These are phyloP conservation scores for Coemansia sp. DNA, from an alignment of 192 early-diverging fungal species.

Conservation along the genomic window DNA sequence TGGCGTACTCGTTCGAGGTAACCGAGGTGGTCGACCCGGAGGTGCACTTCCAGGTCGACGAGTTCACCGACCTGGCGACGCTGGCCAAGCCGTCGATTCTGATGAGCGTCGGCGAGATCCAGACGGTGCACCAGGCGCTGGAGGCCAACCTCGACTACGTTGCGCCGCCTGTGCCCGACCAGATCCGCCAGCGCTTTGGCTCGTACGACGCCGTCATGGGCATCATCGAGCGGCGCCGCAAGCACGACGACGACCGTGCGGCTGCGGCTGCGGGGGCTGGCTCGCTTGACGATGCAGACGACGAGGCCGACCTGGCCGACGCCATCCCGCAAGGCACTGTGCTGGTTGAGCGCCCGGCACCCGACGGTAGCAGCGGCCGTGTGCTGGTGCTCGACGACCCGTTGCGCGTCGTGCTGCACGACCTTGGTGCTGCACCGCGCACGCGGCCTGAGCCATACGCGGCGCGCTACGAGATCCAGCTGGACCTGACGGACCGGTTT, in stretches of 20 bases:
- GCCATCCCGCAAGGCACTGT: constrained; percentile 52
- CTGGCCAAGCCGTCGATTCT: constrained; percentile 83
- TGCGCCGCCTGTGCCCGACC: constrained; percentile 53
- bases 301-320: constrained; percentile 42
- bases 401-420: constrained; percentile 61
- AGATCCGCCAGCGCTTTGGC: constrained; percentile 51
- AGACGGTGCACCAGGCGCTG: constrained; percentile 80
- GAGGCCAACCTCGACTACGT: constrained; percentile 77
- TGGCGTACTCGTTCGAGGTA: constrained; percentile 82
- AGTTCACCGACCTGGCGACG: constrained; percentile 73
- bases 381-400: constrained; percentile 58
- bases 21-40: constrained; percentile 85
- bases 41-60: constrained; percentile 86
- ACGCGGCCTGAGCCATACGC: constrained; percentile 40
- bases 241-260: constrained; percentile 28
- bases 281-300: constrained; percentile 30
- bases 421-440: constrained; percentile 61
- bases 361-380: constrained; percentile 21
- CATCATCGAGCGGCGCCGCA: constrained; percentile 48
- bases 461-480: constrained; percentile 47
- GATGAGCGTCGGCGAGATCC: constrained; percentile 89
- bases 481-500: constrained; percentile 58
- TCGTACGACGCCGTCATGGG: constrained; percentile 50
- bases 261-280: constrained; percentile 2
- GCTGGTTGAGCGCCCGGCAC: constrained; percentile 40